Conservation (phyloP, 805 yeast genomes). For the Candida manassasensis region DNA sequence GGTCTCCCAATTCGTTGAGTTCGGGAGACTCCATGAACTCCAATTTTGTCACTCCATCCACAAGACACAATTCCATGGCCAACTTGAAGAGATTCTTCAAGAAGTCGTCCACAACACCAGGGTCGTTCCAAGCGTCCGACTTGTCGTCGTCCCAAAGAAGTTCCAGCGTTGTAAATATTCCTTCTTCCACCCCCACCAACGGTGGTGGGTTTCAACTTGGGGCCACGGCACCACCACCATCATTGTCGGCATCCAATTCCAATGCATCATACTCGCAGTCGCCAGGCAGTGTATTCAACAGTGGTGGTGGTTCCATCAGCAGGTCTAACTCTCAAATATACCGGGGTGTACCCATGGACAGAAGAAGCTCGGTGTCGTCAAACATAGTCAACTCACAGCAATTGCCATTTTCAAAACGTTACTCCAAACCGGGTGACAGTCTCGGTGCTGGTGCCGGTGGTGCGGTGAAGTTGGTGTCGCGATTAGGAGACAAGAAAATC, state of each 20-base stretch:
- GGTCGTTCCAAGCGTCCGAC: constrained; percentile 14
- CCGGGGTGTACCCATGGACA: constrained; percentile 4
- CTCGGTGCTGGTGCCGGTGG: constrained; percentile 90
- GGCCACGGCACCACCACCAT: constrained; percentile 16
- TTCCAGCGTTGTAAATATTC: constrained; percentile 10
- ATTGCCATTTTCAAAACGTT: constrained; percentile 42
- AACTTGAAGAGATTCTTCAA: constrained; percentile 72
- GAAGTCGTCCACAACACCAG: constrained; percentile 21
- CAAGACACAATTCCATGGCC: constrained; percentile 76
- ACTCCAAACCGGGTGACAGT: constrained; percentile 69
- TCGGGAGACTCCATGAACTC: constrained; percentile 30
- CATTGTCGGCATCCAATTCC: constrained; percentile 26
- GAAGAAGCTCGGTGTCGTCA: constrained; percentile 37
- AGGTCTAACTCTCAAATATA: constrained; percentile 14
- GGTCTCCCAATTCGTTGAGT: constrained; percentile 31
- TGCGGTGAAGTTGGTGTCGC: constrained; percentile 64
- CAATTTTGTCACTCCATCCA: constrained; percentile 26
- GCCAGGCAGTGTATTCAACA: constrained; percentile 18
- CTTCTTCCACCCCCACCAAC: constrained; percentile 9
- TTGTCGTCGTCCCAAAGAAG: constrained; percentile 23
- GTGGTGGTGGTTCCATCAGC: constrained; percentile 21
- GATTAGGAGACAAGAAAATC: constrained; percentile 64
- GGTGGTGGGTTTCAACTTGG: constrained; percentile 13
- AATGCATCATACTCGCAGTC: constrained; percentile 33
- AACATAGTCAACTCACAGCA: constrained; percentile 21